Conservation (phyloP, 164 flowering plant genomes). For the Vitis rupestris region DNA sequence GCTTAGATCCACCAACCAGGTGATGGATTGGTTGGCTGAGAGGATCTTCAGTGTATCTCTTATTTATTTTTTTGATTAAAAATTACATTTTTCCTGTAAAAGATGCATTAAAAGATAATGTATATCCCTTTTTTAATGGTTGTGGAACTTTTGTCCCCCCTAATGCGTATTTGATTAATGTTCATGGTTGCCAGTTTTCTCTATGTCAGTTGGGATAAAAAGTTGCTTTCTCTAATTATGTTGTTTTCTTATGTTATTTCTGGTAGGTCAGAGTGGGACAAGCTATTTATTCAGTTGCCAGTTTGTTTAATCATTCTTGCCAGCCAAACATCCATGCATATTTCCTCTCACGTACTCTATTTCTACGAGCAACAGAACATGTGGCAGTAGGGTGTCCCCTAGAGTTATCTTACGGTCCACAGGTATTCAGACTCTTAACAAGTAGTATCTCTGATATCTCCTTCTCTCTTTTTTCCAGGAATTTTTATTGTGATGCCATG, state of each 20-base stretch:
- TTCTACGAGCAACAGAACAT: constrained; percentile 61
- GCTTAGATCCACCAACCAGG: too few relatives aligned
- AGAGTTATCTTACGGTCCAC: constrained; percentile 94
- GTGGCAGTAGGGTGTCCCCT: constrained; percentile 54
- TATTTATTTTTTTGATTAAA: too few relatives aligned
- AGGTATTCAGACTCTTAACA: constrained; percentile 39
- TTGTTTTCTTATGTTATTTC: constrained; percentile 10
- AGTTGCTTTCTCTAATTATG: background rate
- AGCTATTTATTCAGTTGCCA: constrained; percentile 75
- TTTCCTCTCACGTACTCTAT: constrained; percentile 75
- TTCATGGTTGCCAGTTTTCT: background rate
- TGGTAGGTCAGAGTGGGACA: constrained; percentile 82
- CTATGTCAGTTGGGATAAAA: background rate
- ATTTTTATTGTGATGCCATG: background rate
- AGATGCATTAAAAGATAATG: too few relatives aligned
- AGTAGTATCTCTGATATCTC: background rate
- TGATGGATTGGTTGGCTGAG: too few relatives aligned
- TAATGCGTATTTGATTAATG: too few relatives aligned
- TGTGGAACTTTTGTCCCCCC: too few relatives aligned
- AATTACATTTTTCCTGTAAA: too few relatives aligned
- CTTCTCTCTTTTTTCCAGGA: background rate
- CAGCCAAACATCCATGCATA: constrained; percentile 82
- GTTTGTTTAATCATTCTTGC: constrained; percentile 94
- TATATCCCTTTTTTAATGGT: too few relatives aligned
- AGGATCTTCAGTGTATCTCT: too few relatives aligned